phyloP scores from a whole-genome alignment of 2,329 filamentous ascomycete species.

The Penicillium sp. region DNA sequence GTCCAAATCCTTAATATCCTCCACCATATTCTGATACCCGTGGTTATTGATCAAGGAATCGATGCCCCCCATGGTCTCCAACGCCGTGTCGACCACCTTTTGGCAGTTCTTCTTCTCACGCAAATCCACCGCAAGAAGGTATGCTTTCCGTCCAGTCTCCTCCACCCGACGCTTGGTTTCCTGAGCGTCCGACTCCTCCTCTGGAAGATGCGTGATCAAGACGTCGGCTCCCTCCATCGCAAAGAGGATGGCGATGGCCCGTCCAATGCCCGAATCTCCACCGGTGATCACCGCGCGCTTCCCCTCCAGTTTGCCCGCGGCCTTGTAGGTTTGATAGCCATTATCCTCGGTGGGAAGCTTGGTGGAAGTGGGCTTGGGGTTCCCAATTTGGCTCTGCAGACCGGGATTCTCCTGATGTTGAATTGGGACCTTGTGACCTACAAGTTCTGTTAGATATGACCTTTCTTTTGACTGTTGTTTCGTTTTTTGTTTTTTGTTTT shows the following conservation, averaged over 20 bases:
- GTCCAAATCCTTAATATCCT: constrained; percentile 62
- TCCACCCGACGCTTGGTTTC: constrained; percentile 68
- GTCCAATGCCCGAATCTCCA: constrained; percentile 74
- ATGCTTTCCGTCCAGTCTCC: constrained; percentile 58
- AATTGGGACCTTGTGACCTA: constrained; percentile 47
- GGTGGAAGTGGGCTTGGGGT: constrained; percentile 55
- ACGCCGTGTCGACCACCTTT: constrained; percentile 59
- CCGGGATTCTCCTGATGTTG: constrained; percentile 51
- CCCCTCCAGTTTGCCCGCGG: constrained; percentile 66
- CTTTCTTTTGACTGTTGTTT: too few relatives aligned
- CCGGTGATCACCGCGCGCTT: constrained; percentile 75
- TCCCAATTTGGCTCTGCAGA: constrained; percentile 50
- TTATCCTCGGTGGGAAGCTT: constrained; percentile 62
- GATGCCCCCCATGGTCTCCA: constrained; percentile 60
- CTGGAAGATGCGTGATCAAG: constrained; percentile 66
- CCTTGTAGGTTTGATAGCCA: constrained; percentile 63
- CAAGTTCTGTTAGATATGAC: neutral
- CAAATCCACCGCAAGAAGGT: constrained; percentile 59
- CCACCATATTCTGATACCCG: constrained; percentile 68
- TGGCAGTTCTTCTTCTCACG: constrained; percentile 61
- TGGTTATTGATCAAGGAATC: constrained; percentile 65
- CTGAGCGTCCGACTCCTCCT: constrained; percentile 69
- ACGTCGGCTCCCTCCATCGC: constrained; percentile 73
- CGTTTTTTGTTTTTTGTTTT: too few relatives aligned
- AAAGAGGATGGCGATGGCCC: constrained; percentile 67